phyloP scores from a whole-genome alignment of 345 rosid species.

The Heritiera fomes region DNA sequence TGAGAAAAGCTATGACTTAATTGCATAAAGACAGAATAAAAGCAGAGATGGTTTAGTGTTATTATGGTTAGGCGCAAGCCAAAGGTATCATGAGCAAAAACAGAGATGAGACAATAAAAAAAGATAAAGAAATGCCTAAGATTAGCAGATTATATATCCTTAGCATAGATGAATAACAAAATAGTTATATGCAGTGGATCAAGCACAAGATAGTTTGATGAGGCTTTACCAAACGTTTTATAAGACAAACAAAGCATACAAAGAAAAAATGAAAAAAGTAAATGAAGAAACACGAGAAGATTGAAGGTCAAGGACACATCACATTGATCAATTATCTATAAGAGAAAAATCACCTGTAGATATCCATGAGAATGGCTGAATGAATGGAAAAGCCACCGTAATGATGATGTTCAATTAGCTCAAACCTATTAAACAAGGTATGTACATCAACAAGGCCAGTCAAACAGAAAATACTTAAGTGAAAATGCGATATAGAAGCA shows the following conservation, averaged over 20 bases:
- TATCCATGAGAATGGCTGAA: not conserved
- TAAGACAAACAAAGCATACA: not conserved
- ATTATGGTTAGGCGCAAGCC: not conserved
- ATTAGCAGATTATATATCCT: not conserved
- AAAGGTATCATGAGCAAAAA: not conserved
- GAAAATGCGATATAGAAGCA: not conserved
- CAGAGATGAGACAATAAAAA: not conserved
- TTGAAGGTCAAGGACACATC: not conserved
- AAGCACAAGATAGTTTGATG: not conserved
- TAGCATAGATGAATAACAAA: not conserved
- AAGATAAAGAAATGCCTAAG: not conserved
- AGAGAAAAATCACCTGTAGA: not conserved
- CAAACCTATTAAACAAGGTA: not conserved
- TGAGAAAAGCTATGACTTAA: not conserved
- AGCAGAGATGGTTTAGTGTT: not conserved
- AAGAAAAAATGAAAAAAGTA: not conserved
- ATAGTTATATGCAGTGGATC: not conserved
- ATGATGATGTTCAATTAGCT: not conserved
- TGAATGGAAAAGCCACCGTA: not conserved
- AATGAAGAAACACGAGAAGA: not conserved
- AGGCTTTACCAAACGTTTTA: not conserved
- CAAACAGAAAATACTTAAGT: not conserved
- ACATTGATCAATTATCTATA: not conserved
- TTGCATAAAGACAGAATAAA: not conserved
- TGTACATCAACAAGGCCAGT: not conserved